Base-by-base conservation (phyloP, 225 moss, liverwort and hornwort genomes). In the Pseudoscleropodium purum region DNA sequence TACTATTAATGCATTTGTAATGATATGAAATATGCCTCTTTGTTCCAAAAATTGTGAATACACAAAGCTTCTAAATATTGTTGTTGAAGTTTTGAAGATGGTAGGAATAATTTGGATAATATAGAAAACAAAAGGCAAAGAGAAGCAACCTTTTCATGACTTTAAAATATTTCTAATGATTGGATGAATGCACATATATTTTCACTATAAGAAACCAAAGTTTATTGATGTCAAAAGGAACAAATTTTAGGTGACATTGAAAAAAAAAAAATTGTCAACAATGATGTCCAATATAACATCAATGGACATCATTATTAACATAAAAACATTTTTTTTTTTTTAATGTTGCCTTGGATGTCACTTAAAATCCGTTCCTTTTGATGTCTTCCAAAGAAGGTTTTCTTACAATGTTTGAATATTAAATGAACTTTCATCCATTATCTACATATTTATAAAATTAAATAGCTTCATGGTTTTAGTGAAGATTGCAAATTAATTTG, bases 121-220 rank as follows among this genome's bases (percentile, higher is more conserved):
- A 0, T n/a, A 68, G n/a, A 68, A 68, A 37, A 37, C 12, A 68
- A 23, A 20, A 11, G 21, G 3, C 21, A n/a, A 69, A 23, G 12
- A 2, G 2, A n/a, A 2, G 13, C 4, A 69, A 7, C 6, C n/a
- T n/a, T 7, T 36, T 69, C 0, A 7, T 73, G 9, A 27, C 43
- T 5, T 26, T 29, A 43, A 43, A 17, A 8, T 26, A 3, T 41
- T 72, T 39, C 8, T 65, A 65, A 33, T 33, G 33, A 33, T 65
- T 9, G 18, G 15, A 65, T 34, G 17, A 6, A 41, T 72, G 41
- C 23, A 26, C 23, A 41, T 72, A 26, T 15, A 26, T 72, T 47
- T 47, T 47, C 9, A 47, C 47, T 47, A 8, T 8, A 7, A 47
- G 47, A 47, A 45, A 47, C 47, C 8, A 47, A 47, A 47, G 9